These are phyloP conservation scores for Beauveria caledonica DNA, from an alignment of 2,329 filamentous ascomycete genomes.

Conservation along the genomic window DNA sequence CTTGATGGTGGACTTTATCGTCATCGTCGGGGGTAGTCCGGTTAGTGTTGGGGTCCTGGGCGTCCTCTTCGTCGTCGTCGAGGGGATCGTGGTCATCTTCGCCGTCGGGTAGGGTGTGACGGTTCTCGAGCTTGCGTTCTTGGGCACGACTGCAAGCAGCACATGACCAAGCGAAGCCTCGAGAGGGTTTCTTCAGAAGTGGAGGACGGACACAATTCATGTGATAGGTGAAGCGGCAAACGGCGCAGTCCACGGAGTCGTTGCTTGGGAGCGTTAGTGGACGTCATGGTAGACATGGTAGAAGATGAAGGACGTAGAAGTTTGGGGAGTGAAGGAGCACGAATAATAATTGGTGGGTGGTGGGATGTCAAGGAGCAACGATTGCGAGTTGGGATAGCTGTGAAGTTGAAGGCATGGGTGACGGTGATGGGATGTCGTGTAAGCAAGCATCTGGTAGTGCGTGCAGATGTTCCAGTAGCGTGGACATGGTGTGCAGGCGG, in stretches of 20 bases:
- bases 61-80: conserved; percentile 65
- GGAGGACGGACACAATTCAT: conserved; percentile 96
- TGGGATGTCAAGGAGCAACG: too few relatives aligned
- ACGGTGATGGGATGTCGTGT: conserved; percentile 6
- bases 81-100: conserved; percentile 54
- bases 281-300: not conserved
- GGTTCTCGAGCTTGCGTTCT: conserved; percentile 83
- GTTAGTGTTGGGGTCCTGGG: conserved; percentile 46
- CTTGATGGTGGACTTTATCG: conserved; percentile 45
- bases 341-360: not conserved
- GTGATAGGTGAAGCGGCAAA: conserved; percentile 91
- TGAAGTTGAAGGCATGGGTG: not conserved
- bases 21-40: conserved; percentile 57
- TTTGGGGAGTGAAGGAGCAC: not conserved
- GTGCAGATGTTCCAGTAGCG: not conserved
- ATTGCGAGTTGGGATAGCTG: not conserved
- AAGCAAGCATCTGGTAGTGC: conserved; percentile 10
- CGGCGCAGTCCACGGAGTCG: conserved; percentile 94
- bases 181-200: conserved; percentile 87
- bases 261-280: conserved; percentile 45
- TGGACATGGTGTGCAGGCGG: not conserved
- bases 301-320: not conserved
- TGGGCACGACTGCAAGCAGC: conserved; percentile 93
- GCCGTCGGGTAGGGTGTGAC: conserved; percentile 69
- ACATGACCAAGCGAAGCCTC: conserved; percentile 97